Base-by-base conservation (phyloP, 805 yeast species). In the Lipomyces kockii region DNA sequence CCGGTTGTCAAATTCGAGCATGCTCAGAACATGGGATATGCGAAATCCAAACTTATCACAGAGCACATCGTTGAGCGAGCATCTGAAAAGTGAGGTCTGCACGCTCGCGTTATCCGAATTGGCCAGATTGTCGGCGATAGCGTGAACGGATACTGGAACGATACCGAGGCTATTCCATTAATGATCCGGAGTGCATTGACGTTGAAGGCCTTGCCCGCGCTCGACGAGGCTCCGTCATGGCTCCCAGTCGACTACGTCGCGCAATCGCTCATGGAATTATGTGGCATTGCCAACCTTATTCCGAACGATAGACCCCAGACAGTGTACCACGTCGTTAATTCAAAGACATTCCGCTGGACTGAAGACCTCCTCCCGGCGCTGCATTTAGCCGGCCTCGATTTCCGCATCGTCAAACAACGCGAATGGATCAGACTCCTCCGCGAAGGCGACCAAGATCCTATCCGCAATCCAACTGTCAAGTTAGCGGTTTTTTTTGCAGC, bases 1-100 rank as follows among this genome's bases (percentile, higher is more conserved):
- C 62, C 64, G n/a, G 61, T 61, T 20, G 61, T 14, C 11, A 43
- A 58, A 9, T 65, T 60, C 22, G 61, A 46, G 27, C 37, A 62
- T 29, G 70, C 70, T 39, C 67, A 61, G 25, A 52, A 53, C 29
- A 67, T 67, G 70, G 70, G 70, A 14, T 67, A 67, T 43, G 70
- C 69, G 17, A 65, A 59, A 12, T 65, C 70, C 17, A 67, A 67
- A 58, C 60, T 64, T 17, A 66, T 65, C 22, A 61, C 69, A 1
- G 70, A 67, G 35, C 63, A 65, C 34, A 43, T 67, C 17, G 37
- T 51, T 14, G 61, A 29, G 37, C n/a, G 22, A 3, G 70, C 70
- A 11, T 60, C 61, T 11, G 22, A 29, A 32, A 39, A n/a, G 6
- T 52, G 60, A 27, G 62, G 59, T 27, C 22, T 61, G 3, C 61